Base-by-base conservation (phyloP, 2,329 filamentous ascomycete genomes). In the Colletotrichum truncatum region DNA sequence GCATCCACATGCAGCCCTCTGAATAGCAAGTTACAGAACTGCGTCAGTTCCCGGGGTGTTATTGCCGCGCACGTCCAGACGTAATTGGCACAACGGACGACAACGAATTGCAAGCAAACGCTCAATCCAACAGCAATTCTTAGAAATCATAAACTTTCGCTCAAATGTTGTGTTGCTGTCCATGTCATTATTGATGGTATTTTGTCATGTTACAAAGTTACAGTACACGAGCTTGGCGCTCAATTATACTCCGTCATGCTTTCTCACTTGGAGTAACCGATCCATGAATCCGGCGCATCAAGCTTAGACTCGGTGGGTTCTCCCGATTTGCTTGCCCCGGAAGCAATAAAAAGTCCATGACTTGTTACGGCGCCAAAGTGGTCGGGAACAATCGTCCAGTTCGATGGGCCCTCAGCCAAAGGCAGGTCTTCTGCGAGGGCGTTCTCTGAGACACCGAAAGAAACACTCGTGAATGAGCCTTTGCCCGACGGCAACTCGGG, bases 311-410 rank as follows among this genome's bases (percentile, higher is more conserved):
- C 57, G 3, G 4, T 36, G n/a, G 14, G 8, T 3, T n/a, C 6
- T 38, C 11, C 25, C 16, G 30, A 30, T 10, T 30, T 45, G n/a
- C 5, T 7, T 14, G n/a, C 5, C 4, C n/a, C 16, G 8, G 14
- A 30, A 3, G 32, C 38, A n/a, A 89, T 61, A 68, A 85, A 90
- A 14, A 91, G 72, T 5, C 89, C 90, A 14, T 84, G 77, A 53
- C 87, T 84, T 0, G 90, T 89, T 16, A 91, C 77, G 9, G 85
- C 88, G 21, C 90, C 90, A 72, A 93, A 93, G 61, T 84, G 81
- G 25, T 76, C 76, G 4, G 67, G 69, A 4, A 75, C 32, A 9
- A 80, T 41, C 10, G 23, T 41, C 66, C 67, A 68, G 60, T 16
- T 64, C 76, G 60, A 64, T 67, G 58, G 51, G 71, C 71, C 60